Evolutionary conservation across 148 eudicot species (phyloP).

Genomic region (Simmondsia chinensis): DNA sequence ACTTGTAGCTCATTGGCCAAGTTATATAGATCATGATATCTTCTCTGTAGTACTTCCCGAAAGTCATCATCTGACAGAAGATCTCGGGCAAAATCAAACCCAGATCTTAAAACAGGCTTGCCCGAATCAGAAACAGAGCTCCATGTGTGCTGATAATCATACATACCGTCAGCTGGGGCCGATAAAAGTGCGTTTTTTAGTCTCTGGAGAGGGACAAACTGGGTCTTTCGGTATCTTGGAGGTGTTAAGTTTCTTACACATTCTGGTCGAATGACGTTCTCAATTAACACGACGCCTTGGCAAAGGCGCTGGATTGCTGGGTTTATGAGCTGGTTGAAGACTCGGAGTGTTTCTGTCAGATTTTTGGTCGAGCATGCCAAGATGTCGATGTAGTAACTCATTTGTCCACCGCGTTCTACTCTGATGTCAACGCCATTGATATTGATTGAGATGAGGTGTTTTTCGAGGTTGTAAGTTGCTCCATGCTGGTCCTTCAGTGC

Average conservation of each 20-base stretch:
- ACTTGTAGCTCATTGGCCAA: conserved; percentile 85
- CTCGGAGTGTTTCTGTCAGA: conserved; percentile 72
- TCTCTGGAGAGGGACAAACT: conserved; percentile 36
- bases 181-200: conserved; percentile 78
- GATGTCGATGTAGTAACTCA: conserved; percentile 54
- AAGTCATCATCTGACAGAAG: conserved; percentile 89
- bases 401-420: conserved; percentile 81
- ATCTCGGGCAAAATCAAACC: conserved; percentile 76
- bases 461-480: conserved; percentile 75
- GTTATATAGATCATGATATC: conserved; percentile 81
- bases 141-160: conserved; percentile 97
- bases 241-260: conserved; percentile 69
- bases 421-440: conserved; percentile 75
- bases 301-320: conserved; percentile 74
- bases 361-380: conserved; percentile 82
- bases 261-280: conserved; percentile 63
- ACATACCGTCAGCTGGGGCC: conserved; percentile 82
- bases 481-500: conserved; percentile 70
- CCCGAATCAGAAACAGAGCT: conserved; percentile 53
- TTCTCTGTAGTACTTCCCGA: conserved; percentile 69
- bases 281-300: conserved; percentile 48
- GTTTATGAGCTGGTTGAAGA: conserved; percentile 71
- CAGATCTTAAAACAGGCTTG: conserved; percentile 33
- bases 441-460: conserved; percentile 60
- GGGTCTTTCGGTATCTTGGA: conserved; percentile 79